These are phyloP conservation scores for Aureobasidium lini DNA, from an alignment of 2,329 filamentous ascomycete genomes.

Conservation along the genomic window DNA sequence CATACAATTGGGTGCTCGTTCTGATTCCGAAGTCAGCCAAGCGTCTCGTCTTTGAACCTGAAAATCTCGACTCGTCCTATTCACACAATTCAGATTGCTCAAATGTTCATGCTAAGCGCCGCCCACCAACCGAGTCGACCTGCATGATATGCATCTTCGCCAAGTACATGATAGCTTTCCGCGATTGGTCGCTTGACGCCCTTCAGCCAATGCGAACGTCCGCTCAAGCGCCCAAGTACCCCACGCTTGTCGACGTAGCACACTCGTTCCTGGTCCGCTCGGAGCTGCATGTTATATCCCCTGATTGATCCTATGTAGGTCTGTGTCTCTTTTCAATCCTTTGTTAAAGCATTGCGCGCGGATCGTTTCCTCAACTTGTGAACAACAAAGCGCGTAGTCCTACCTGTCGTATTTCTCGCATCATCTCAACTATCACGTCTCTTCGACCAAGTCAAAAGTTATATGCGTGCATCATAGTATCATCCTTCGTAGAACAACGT, in stretches of 20 bases:
- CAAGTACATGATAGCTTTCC: not conserved
- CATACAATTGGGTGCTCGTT: not conserved
- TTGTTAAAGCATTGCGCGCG: not conserved
- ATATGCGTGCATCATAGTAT: not conserved
- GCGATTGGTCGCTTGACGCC: constrained; percentile 1
- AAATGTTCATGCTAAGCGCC: not conserved
- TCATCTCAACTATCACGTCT: not conserved
- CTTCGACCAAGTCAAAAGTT: not conserved
- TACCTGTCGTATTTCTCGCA: not conserved
- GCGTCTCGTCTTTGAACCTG: not conserved
- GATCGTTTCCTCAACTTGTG: not conserved
- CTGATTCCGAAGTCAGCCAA: not conserved
- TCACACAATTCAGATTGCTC: not conserved
- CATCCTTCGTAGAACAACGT: not conserved
- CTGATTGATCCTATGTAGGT: constrained; percentile 4
- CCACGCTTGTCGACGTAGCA: constrained; percentile 1
- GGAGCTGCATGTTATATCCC: constrained; percentile 6
- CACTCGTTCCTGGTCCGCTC: not conserved
- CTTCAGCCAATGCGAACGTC: constrained; percentile 7
- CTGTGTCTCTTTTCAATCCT: constrained; percentile 2
- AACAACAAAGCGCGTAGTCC: not conserved
- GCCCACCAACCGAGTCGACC: constrained; percentile 5
- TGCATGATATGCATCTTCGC: constrained; percentile 2
- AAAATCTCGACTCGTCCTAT: not conserved
- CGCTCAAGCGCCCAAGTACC: constrained; percentile 13